Percentiles rank a stretch among this genome's conserved stretches.
These are phyloP conservation scores for Zizania latifolia DNA, from an alignment of 176 grass and related monocot genomes.

Conservation along the genomic window DNA sequence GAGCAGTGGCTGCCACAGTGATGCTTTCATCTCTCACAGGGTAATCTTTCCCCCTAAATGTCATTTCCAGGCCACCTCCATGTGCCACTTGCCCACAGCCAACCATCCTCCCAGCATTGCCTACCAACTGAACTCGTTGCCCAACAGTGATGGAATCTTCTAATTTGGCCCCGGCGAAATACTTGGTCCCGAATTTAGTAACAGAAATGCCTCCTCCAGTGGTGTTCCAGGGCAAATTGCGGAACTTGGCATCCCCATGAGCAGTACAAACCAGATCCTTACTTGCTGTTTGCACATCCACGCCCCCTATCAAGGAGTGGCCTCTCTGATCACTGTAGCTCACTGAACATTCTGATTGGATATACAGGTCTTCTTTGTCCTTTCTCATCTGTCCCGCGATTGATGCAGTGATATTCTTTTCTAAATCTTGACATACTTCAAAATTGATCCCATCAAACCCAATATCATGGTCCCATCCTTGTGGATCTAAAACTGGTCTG, in stretches of 20 bases:
- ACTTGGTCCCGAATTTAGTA: conserved; percentile 66
- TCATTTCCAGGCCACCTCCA: conserved; percentile 65
- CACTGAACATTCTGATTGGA: conserved; percentile 68
- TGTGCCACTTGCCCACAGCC: conserved; percentile 63
- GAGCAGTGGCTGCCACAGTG: conserved; percentile 28
- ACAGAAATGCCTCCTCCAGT: conserved; percentile 62
- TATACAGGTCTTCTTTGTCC: conserved; percentile 80
- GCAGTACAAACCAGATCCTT: conserved; percentile 69
- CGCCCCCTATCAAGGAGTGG: conserved; percentile 33
- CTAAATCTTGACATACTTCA: conserved; percentile 45
- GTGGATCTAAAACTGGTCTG: conserved; percentile 82
- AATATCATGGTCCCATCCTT: conserved; percentile 97
- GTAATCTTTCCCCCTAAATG: conserved; percentile 66
- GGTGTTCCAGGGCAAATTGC: conserved; percentile 57
- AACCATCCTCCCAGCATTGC: conserved; percentile 58
- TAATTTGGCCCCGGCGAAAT: conserved; percentile 67
- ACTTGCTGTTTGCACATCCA: conserved; percentile 68
- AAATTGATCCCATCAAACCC: conserved; percentile 86
- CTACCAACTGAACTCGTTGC: conserved; percentile 28
- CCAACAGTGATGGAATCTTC: conserved; percentile 61
- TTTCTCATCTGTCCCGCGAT: conserved; percentile 77
- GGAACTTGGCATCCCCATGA: conserved; percentile 52
- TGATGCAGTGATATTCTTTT: conserved; percentile 44
- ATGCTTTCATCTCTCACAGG: conserved; percentile 73
- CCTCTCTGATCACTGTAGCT: conserved; percentile 42